Base-by-base conservation (phyloP, 768 basidiomycete genomes). In the Termitomyces sp. region DNA sequence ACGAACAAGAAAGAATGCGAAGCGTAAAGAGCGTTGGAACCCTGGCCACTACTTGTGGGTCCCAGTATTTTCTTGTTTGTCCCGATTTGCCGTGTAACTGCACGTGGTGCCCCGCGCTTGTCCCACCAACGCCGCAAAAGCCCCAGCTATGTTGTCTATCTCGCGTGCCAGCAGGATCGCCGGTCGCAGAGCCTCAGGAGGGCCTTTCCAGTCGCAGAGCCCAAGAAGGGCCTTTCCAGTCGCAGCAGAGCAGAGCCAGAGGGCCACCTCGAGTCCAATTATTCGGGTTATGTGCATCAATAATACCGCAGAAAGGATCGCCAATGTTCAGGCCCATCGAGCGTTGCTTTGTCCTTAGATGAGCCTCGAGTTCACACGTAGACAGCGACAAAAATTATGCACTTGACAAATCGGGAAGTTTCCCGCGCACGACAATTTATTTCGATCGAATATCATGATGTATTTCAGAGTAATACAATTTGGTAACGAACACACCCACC, bases 1-100 rank as follows among this genome's bases (percentile, higher is more conserved):
- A n/a, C 13, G 32, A 20, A 44, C 45, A 57, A 56, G 33, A 57
- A 33, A n/a, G 39, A 55, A n/a, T 40, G 39, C 13, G 39, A 55
- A 55, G 40, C 11, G 32, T 50, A 28, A 49, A 15, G 22, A 50
- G 9, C 18, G 32, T n/a, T 33, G 18, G 49, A 33, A 50, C 49
- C 49, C 49, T 55, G 18, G 24, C 18, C 39, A 52, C 57, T 48
- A 61, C 56, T 63, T 73, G 68, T 73, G 55, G 71, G 71, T 73
- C 71, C 73, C 35, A 39, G 69, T 70, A 62, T 71, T 74, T 71
- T 65, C 59, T 58, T 69, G 57, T 67, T 63, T 63, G 63, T 60
- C 59, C 51, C 48, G 18, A 60, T 68, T 69, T 63, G 60, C 60
- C 39, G 16, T 24, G 20, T 15, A 53, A 53, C 36, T 39, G 36